Conservation (phyloP, 2,329 filamentous ascomycete species). For the Clonostachys chloroleuca region DNA sequence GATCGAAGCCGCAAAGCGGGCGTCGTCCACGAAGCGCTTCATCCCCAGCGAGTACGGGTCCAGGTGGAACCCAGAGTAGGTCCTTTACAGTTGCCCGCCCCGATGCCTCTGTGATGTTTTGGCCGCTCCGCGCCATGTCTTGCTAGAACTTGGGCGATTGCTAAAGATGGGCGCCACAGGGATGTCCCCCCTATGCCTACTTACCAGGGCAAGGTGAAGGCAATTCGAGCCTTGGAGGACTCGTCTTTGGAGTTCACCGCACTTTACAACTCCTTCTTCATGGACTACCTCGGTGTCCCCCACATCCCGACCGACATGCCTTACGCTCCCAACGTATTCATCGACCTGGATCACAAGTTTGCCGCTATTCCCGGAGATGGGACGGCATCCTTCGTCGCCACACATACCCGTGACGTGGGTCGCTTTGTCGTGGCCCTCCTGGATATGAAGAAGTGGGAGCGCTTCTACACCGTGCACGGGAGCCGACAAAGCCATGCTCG, state of each 20-base stretch:
- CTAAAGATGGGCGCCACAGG: too few relatives aligned
- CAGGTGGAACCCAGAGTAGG: neutral
- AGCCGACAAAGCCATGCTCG: slow-evolving; percentile 1
- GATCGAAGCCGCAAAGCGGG: neutral
- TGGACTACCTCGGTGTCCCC: slow-evolving; percentile 37
- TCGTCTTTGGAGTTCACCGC: neutral
- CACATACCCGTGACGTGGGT: neutral
- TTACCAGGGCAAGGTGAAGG: neutral
- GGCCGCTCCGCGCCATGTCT: too few relatives aligned
- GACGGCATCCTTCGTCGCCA: neutral
- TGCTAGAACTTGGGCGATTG: too few relatives aligned
- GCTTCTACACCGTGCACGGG: neutral
- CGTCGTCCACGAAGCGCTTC: neutral
- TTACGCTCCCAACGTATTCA: neutral
- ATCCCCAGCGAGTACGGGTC: slow-evolving; percentile 2
- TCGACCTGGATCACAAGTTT: neutral
- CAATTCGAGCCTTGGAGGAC: neutral
- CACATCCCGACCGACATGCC: slow-evolving; percentile 7
- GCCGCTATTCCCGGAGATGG: slow-evolving; percentile 1
- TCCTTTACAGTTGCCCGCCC: too few relatives aligned
- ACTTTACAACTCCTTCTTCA: slow-evolving; percentile 30
- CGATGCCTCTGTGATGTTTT: too few relatives aligned
- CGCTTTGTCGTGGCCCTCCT: neutral
- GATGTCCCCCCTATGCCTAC: too few relatives aligned
- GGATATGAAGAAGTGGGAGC: neutral